Evolutionary conservation across 208 protist genomes (phyloP), one percentile per base, ranked within the genome.

Genomic region (Wallacemonas rigidus): DNA sequence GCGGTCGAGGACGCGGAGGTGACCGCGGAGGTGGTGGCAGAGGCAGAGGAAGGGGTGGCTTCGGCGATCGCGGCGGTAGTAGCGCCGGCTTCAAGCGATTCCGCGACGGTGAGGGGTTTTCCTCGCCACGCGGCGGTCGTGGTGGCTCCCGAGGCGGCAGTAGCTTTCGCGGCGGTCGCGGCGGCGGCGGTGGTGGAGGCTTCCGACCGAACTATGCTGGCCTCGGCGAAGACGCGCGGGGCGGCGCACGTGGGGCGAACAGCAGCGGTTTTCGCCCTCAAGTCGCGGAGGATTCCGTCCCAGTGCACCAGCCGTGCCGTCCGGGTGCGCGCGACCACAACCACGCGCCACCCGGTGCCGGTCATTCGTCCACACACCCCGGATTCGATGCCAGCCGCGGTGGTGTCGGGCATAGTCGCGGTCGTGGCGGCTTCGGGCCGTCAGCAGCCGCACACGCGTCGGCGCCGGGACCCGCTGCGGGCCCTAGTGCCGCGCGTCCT

Each of bases 231-330:
- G 77, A 71, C 35, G 69, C 72, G 41, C 77, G 72, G 60, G 71
- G 69, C 57, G 67, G 77, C 2, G 69, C 74, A 15, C 70, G 80
- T 40, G 77, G 77, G 61, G 79, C 74, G 62, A 84, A 76, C 69
- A 77, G 76, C 67, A 80, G 72, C 38, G 73, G 77, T 54, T 88
- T 85, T 60, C 79, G 83, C 12, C 83, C 83, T 36, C 79, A 88
- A 54, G 83, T 88, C 17, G 71, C 83, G 35, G 83, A 88, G 44
- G 67, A 87, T 68, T 84, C 82, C 14, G 69, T 84, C 14, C 82
- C 82, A 11, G 41, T 69, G 50, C 74, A 75, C 36, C 71, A 77
- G 55, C 61, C 64, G 17, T 69, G 54, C 1, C 45, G 45, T 12
- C 12, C 45, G 45, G 45, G 45, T 50, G 45, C 45, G 45, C 45